phyloP scores from a whole-genome alignment of 495 filamentous ascomycete species.

The Aspergillus sparsus region DNA sequence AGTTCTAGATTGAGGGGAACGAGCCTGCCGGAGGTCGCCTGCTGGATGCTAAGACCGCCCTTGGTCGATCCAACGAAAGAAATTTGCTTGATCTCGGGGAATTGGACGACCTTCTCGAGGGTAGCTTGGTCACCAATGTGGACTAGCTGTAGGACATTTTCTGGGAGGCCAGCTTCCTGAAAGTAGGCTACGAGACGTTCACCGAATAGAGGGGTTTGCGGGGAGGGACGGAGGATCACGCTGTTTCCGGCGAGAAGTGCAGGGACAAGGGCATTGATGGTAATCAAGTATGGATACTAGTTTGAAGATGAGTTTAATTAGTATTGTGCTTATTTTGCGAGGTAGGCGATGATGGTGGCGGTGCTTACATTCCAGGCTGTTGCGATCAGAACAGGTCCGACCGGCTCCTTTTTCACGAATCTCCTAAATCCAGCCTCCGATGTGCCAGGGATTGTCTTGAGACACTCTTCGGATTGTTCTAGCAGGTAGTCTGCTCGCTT shows the following conservation, averaged over 20 bases:
- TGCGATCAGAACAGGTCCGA: conserved; percentile 81
- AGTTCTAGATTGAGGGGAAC: conserved; percentile 86
- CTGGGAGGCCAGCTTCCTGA: conserved; percentile 72
- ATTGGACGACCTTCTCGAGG: conserved; percentile 73
- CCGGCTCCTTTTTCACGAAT: conserved; percentile 80
- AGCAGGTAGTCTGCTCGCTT: conserved; percentile 80
- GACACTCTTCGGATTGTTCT: conserved; percentile 69
- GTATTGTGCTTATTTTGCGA: neutral
- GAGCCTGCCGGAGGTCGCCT: conserved; percentile 75
- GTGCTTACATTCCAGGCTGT: conserved; percentile 90
- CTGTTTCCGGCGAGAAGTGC: conserved; percentile 85
- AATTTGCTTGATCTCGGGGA: conserved; percentile 72
- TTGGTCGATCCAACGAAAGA: conserved; percentile 93
- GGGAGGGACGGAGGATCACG: conserved; percentile 88
- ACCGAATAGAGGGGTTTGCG: conserved; percentile 87
- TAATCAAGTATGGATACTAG: conserved; percentile 90
- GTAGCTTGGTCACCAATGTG: conserved; percentile 74
- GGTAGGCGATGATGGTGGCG: neutral
- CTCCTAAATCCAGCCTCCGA: conserved; percentile 82
- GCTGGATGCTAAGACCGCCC: conserved; percentile 79
- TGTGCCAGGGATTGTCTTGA: conserved; percentile 70
- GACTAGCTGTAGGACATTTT: conserved; percentile 82
- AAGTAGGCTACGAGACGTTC: conserved; percentile 82
- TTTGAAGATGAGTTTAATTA: neutral
- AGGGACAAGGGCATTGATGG: conserved; percentile 87